Evolutionary conservation across 768 basidiomycete species (phyloP).

Genomic region (Albatrellus ellisii): DNA sequence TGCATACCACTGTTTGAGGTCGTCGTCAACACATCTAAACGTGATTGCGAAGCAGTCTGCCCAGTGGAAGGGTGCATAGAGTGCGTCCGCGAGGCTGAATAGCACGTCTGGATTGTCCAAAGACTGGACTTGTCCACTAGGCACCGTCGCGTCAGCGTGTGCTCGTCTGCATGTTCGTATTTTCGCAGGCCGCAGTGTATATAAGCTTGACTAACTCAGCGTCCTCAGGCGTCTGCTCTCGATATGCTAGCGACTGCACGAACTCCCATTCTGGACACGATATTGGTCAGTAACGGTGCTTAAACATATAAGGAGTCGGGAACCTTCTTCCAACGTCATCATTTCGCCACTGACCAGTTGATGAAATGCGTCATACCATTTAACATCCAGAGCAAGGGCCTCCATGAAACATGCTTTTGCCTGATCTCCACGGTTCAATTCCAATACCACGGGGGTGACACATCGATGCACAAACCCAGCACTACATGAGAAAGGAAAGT

Average conservation of each 20-base stretch:
- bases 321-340: constrained; percentile 94
- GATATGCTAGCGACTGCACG: constrained; percentile 71
- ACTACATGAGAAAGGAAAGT: not conserved
- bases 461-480: constrained; percentile 91
- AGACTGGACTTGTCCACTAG: constrained; percentile 76
- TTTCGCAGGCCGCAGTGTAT: constrained; percentile 85
- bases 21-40: constrained; percentile 35
- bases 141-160: constrained; percentile 63
- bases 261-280: constrained; percentile 82
- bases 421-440: constrained; percentile 78
- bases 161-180: constrained; percentile 74
- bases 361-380: constrained; percentile 93
- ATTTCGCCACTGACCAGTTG: constrained; percentile 89
- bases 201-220: constrained; percentile 87
- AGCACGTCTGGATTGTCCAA: constrained; percentile 87
- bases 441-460: constrained; percentile 94
- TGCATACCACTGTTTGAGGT: not conserved
- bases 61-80: constrained; percentile 83
- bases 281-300: not conserved
- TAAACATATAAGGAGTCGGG: constrained; percentile 3
- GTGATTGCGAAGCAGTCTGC: constrained; percentile 91
- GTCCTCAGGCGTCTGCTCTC: constrained; percentile 75
- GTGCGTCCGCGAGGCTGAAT: constrained; percentile 79
- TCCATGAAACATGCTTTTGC: constrained; percentile 96
- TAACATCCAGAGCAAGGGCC: constrained; percentile 85